A percentile compares a stretch with the other conserved stretches of the same genome.
Conservation (phyloP, 805 yeast genomes). For the Candida oleophila region DNA sequence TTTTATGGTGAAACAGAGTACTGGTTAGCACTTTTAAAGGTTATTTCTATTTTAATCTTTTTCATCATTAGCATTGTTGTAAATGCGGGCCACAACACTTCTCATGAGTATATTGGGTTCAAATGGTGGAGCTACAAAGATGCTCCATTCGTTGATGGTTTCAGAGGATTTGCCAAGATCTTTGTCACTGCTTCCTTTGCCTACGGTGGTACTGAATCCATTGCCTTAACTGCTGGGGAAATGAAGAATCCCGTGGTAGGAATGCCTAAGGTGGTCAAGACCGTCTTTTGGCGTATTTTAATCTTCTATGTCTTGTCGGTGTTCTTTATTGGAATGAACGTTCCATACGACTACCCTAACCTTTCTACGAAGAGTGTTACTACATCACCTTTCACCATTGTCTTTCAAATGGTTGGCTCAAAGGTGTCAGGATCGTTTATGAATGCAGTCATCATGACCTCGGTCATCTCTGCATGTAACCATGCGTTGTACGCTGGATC, state of each 20-base stretch:
- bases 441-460: constrained; percentile 57
- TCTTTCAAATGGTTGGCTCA: constrained; percentile 43
- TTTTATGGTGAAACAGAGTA: constrained; percentile 44
- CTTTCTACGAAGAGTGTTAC: constrained; percentile 26
- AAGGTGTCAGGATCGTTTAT: constrained; percentile 41
- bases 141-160: constrained; percentile 52
- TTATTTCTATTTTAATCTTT: constrained; percentile 55
- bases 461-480: constrained; percentile 55
- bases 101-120: constrained; percentile 40
- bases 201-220: constrained; percentile 48
- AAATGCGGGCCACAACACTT: constrained; percentile 56
- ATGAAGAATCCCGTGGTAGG: constrained; percentile 27
- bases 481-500: constrained; percentile 53
- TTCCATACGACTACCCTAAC: constrained; percentile 37
- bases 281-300: constrained; percentile 32
- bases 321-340: constrained; percentile 42
- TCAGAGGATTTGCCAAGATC: constrained; percentile 49
- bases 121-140: constrained; percentile 48
- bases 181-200: constrained; percentile 55
- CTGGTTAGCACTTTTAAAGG: constrained; percentile 37
- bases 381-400: constrained; percentile 43
- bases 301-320: constrained; percentile 37
- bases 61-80: constrained; percentile 56
- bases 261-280: constrained; percentile 30
- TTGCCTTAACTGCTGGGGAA: constrained; percentile 36